Evolutionary conservation across 2,329 filamentous ascomycete species (phyloP).

Genomic region (Neonectria hederae): DNA sequence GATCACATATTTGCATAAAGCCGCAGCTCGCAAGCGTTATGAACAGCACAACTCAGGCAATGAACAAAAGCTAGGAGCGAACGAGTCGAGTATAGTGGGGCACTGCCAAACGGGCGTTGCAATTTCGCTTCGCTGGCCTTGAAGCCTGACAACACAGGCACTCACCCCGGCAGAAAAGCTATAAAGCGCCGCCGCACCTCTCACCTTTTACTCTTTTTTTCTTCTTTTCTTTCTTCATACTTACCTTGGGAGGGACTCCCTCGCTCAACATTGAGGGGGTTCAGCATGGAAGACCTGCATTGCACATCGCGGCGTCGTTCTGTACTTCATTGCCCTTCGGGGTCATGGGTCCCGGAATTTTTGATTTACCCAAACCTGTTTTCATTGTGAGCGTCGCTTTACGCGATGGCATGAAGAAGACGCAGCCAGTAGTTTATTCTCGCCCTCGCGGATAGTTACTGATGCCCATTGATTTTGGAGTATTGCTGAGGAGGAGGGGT

Average conservation of each 20-base stretch:
- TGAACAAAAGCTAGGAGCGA: not conserved
- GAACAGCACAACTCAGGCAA: not conserved
- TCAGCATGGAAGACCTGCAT: conserved; percentile 62
- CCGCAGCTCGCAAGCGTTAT: not conserved
- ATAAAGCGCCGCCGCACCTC: conserved; percentile 44
- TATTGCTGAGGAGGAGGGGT: no score
- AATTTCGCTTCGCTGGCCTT: conserved; percentile 11
- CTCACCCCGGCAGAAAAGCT: conserved; percentile 29
- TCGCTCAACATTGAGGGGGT: conserved; percentile 57
- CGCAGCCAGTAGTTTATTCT: not conserved
- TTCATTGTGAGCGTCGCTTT: conserved; percentile 56
- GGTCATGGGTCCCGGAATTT: conserved; percentile 65
- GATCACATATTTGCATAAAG: not conserved
- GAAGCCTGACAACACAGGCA: conserved; percentile 14
- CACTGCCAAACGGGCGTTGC: not conserved
- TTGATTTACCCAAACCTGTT: conserved; percentile 54
- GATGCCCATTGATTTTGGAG: no score
- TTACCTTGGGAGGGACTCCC: conserved; percentile 60
- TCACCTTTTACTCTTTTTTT: conserved; percentile 32
- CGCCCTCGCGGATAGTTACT: no score
- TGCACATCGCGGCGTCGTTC: conserved; percentile 63
- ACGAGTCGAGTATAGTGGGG: not conserved
- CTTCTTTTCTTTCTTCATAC: conserved; percentile 59
- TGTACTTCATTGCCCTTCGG: conserved; percentile 63
- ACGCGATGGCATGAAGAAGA: conserved; percentile 57